Base-by-base conservation (phyloP, 495 filamentous ascomycete genomes). In the Trichoderma reesei region DNA sequence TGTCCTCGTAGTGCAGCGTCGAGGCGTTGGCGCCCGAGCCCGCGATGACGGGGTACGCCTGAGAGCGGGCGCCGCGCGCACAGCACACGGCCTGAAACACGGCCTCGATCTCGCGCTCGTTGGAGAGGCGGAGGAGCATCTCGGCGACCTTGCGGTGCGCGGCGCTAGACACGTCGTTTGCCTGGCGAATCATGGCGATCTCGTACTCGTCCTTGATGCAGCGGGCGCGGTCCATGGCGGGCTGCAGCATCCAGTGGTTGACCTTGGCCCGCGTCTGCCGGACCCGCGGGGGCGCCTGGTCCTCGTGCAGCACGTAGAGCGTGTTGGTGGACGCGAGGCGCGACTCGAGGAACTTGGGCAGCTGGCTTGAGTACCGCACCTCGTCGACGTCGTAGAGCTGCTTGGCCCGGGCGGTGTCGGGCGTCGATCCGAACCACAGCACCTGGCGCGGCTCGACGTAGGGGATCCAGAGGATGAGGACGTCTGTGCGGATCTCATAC, bases 11-110 rank as follows among this genome's bases (percentile, higher is more conserved):
- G 73, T 98, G 93, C n/a, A 97, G 78, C 0, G 87, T 88, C 33
- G 86, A 86, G 3, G 89, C 90, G 68, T 95, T 93, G 26, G 76
- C 66, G 0, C 93, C 93, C 1, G 87, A 84, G 0, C 85, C 92
- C 0, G 88, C 90, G 68, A 98, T 98, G 10, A 90, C 81, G n/a
- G 84, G 82, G 73, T 98, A 98, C 9, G 93, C 85, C 72, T 96
- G 92, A 26, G 84, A 76, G 63, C 86, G 87, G 2, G 90, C 90
- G 39, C 86, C 86, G 37, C 85, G 78, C 2, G 86, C 80, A 41
- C 88, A 79, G 72, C 90, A 96, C 31, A 81, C 83, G 62, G 84
- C 78, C 2, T 85, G 73, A 72, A 95, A 96, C 8, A 87, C 74
- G 9, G 87, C 90, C 65, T 96, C 86, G 48, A 96, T 82, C 66